Evolutionary conservation across 345 rosid genomes (phyloP), one percentile per base, ranked within the genome.

Genomic region (Salix exigua): DNA sequence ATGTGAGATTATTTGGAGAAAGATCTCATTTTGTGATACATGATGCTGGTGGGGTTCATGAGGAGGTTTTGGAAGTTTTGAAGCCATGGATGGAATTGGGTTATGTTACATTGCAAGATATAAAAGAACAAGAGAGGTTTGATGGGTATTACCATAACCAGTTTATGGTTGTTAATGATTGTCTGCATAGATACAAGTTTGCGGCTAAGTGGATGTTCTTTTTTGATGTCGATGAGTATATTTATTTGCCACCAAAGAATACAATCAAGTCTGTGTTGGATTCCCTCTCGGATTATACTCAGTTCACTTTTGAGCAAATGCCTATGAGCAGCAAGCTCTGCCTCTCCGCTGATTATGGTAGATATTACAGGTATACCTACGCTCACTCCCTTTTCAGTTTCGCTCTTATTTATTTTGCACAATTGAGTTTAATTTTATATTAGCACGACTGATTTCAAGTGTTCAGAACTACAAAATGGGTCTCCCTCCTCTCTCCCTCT

Each of bases 61-160:
- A 75, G 78, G 92, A 92, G 82, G 97, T 92, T 13, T 75, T 84
- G 51, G 90, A 88, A 86, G 98, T 91, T 44, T 74, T 92, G 76
- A 76, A 78, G 88, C 98, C 98, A 7, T 94, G 98, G 98, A 90
- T 94, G 86, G 97, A 92, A 80, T 82, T 92, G 1, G 98, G 97
- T 31, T 87, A 90, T 71, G 93, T 92, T 62, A 91, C 97, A 31
- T 33, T 94, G 35, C 97, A 94, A 58, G 97, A 94, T 73, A 81
- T 94, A 0, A 82, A 80, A 74, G 98, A 90, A 12, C 97, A 94
- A 66, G 98, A 92, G 79, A 84, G 97, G 70, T 94, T 92, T 79
- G 98, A 92, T 79, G 98, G 98, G 46, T 92, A 94, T 67, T 94
- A 94, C 70, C 97, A 94, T 78, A 94, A 94, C 42, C 98, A 94